Conservation (phyloP, 108 stramenopile genomes). For the Cyclotella kingstonii region DNA sequence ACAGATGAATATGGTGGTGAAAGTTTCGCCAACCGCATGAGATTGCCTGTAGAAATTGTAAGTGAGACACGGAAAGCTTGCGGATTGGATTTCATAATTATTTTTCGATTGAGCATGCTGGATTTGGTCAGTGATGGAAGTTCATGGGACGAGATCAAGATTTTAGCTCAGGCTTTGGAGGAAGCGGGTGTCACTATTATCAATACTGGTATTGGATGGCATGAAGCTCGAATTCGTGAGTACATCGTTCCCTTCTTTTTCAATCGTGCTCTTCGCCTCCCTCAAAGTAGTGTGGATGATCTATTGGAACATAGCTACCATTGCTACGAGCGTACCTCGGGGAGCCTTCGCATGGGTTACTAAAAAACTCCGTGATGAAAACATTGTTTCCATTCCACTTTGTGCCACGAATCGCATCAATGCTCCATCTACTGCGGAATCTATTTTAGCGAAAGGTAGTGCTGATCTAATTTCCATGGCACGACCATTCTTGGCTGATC, state of each 20-base stretch:
- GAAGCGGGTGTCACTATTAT: conserved; percentile 93
- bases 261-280: background rate
- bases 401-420: conserved; percentile 99
- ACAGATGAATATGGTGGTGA: conserved; percentile 92
- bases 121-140: conserved; percentile 94
- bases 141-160: conserved; percentile 90
- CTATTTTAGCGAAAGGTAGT: conserved; percentile 61
- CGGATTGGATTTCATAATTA: conserved; percentile 92
- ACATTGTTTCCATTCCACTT: conserved; percentile 77
- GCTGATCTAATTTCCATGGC: conserved; percentile 97
- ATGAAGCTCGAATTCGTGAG: conserved; percentile 92
- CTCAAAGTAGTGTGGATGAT: background rate
- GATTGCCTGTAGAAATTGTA: conserved; percentile 91
- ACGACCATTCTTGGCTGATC: conserved; percentile 94
- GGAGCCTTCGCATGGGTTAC: conserved; percentile 94
- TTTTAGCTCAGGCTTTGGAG: conserved; percentile 80
- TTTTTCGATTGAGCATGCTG: conserved; percentile 94
- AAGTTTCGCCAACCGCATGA: conserved; percentile 85
- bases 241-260: background rate
- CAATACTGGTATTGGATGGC: conserved; percentile 99
- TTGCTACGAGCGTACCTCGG: conserved; percentile 95
- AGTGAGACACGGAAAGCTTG: conserved; percentile 75
- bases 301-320: conserved; percentile 66
- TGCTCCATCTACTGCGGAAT: conserved; percentile 85
- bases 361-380: conserved; percentile 71